phyloP scores from a whole-genome alignment of 495 filamentous ascomycete genomes.

The Letharia lupina region DNA sequence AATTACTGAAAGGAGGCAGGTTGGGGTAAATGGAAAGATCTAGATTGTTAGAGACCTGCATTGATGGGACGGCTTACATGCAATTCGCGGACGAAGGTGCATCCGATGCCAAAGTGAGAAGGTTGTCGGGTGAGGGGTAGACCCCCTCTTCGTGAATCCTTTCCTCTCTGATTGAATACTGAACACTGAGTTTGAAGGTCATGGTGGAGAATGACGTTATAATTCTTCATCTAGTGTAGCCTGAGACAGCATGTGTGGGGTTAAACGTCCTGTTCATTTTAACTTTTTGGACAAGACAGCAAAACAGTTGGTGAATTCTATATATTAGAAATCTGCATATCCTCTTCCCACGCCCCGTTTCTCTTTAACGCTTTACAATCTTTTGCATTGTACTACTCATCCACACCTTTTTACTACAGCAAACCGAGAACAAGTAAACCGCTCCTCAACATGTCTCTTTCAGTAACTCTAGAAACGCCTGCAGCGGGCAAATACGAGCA shows the following conservation, averaged over 20 bases:
- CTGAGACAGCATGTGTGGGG: no score
- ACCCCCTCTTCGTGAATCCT: background rate
- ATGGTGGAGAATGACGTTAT: background rate
- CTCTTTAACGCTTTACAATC: background rate
- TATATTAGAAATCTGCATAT: background rate
- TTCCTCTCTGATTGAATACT: no score
- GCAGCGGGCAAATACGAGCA: constrained; percentile 68
- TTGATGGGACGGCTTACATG: background rate
- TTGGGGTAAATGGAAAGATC: background rate
- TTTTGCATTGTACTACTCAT: background rate
- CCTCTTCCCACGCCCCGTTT: background rate
- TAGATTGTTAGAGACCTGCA: constrained; percentile 7
- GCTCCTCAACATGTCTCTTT: constrained; percentile 41
- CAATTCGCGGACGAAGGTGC: background rate
- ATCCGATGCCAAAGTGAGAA: background rate
- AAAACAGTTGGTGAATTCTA: no score
- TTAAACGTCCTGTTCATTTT: no score
- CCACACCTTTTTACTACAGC: no score
- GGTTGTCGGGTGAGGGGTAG: constrained; percentile 7
- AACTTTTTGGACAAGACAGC: no score
- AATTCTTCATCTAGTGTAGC: no score
- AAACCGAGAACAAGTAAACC: no score
- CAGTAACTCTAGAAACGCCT: constrained; percentile 56
- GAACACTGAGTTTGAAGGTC: background rate
- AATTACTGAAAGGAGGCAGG: background rate